Conservation (phyloP, 2,329 filamentous ascomycete species). For the Monilinia laxa region DNA sequence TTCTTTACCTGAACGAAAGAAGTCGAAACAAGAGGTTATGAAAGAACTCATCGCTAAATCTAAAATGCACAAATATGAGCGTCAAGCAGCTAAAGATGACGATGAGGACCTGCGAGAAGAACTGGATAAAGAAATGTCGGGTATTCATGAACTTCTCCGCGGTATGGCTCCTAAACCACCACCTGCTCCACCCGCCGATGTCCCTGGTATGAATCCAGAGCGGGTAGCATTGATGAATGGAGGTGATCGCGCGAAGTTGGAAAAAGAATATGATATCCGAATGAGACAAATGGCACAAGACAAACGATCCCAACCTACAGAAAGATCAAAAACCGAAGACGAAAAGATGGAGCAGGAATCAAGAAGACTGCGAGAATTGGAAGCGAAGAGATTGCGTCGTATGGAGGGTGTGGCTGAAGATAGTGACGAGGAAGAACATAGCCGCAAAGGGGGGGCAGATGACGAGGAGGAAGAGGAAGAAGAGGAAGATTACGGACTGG, state of each 20-base stretch:
- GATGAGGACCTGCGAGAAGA: conserved; percentile 84
- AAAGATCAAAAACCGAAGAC: conserved; percentile 88
- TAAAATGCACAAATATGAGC: conserved; percentile 90
- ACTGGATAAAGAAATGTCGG: conserved; percentile 78
- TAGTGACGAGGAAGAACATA: conserved; percentile 59
- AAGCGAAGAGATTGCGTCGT: conserved; percentile 75
- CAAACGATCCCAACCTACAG: conserved; percentile 77
- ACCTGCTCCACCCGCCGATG: conserved; percentile 36
- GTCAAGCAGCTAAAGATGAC: conserved; percentile 87
- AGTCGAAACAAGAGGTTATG: conserved; percentile 96
- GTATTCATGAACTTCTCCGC: conserved; percentile 70
- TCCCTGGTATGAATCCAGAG: conserved; percentile 60
- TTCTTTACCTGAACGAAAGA: conserved; percentile 76
- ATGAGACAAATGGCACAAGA: conserved; percentile 82
- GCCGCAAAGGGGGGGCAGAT: background rate
- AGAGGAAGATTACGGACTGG: conserved; percentile 60
- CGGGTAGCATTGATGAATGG: conserved; percentile 60
- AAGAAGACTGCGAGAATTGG: conserved; percentile 72
- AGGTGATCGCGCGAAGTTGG: conserved; percentile 64
- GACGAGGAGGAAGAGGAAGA: conserved; percentile 47
- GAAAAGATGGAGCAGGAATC: conserved; percentile 79
- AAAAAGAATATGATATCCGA: conserved; percentile 84
- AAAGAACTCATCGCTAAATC: conserved; percentile 97
- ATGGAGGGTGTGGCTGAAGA: conserved; percentile 82
- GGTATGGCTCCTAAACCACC: conserved; percentile 52